Evolutionary conservation across 108 stramenopile genomes (phyloP).

Genomic region (Asterionellopsis glacialis): DNA sequence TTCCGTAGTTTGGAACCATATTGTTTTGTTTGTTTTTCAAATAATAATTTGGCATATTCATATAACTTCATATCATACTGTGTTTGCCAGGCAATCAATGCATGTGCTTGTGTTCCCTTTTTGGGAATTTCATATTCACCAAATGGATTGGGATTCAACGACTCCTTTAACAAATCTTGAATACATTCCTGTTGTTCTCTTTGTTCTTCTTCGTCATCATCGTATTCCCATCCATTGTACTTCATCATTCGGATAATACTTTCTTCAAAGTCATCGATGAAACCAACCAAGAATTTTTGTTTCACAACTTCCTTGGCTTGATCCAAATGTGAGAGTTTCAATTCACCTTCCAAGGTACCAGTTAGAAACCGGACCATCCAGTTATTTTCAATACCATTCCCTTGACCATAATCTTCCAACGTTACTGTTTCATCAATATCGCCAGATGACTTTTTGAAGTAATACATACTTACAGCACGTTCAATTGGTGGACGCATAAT

Average conservation of each 20-base stretch:
- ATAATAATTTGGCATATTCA: slow-evolving; percentile 37
- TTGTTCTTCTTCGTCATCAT: slow-evolving; percentile 29
- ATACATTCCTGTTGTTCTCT: slow-evolving; percentile 13
- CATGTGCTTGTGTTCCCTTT: slow-evolving; percentile 33
- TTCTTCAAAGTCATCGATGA: slow-evolving; percentile 33
- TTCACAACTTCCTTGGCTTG: slow-evolving; percentile 42
- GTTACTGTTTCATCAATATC: slow-evolving; percentile 25
- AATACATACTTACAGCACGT: slow-evolving; percentile 41
- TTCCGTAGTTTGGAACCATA: slow-evolving; percentile 42
- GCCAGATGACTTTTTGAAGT: slow-evolving; percentile 6
- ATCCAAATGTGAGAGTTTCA: slow-evolving; percentile 40
- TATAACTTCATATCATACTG: slow-evolving; percentile 45
- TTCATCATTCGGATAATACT: slow-evolving; percentile 28
- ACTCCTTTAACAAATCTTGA: slow-evolving; percentile 18
- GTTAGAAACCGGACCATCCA: slow-evolving; percentile 52
- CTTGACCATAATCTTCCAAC: slow-evolving; percentile 41
- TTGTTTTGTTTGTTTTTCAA: slow-evolving; percentile 40
- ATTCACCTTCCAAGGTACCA: slow-evolving; percentile 25
- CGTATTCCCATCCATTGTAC: slow-evolving; percentile 36
- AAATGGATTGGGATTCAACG: slow-evolving; percentile 26
- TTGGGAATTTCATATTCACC: slow-evolving; percentile 41
- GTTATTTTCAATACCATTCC: slow-evolving; percentile 52
- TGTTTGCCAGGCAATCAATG: slow-evolving; percentile 40
- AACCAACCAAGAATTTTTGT: slow-evolving; percentile 49
- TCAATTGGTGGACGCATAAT: slow-evolving; percentile 41